Base-by-base conservation (phyloP, 2,329 filamentous ascomycete species). In the Colletotrichum brevisporum region DNA sequence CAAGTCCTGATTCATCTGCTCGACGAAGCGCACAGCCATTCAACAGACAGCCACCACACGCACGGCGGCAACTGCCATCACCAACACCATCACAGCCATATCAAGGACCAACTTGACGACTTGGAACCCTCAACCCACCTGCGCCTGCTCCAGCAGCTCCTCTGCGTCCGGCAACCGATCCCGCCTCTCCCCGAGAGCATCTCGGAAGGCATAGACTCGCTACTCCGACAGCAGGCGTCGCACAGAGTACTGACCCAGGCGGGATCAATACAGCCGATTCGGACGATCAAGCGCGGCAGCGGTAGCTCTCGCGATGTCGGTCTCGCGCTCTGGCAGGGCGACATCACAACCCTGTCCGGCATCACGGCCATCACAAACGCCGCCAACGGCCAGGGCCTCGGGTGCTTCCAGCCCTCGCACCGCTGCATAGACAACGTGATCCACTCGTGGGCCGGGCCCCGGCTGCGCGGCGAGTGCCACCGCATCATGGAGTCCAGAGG, bases 371-470 rank as follows among this genome's bases (percentile, higher is more conserved):
- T 81, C 58, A 76, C 76, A 12, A 80, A 81, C 55, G 78, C 79
- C 10, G 78, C 78, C 15, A 80, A 80, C 60, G 72, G 74, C 4
- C 74, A 73, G 12, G 72, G 79, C 66, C 74, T 80, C 2, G 79
- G 78, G 0, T 81, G 79, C 69, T 80, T 80, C 63, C 74, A 75
- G 59, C 76, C 78, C 1, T 69, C 61, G 1, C 78, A 79, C 55
- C 73, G 69, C 18, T 80, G 79, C 58, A 80, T 80, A 57, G 79
- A 80, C 69, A 79, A 80, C 56, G 74, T 76, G 1, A 80, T 80
- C 50, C 78, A 81, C 63, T 71, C 75, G 0, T 71, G 67, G 21
- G 77, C 78, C 1, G 78, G 77, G 0, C 78, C 78, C 3, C 71
- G 75, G 13, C 63, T 81, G 5, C 73, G 79, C 24, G 65, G 76